Base-by-base conservation (phyloP, 345 rosid species). In the Brassica nigra region DNA sequence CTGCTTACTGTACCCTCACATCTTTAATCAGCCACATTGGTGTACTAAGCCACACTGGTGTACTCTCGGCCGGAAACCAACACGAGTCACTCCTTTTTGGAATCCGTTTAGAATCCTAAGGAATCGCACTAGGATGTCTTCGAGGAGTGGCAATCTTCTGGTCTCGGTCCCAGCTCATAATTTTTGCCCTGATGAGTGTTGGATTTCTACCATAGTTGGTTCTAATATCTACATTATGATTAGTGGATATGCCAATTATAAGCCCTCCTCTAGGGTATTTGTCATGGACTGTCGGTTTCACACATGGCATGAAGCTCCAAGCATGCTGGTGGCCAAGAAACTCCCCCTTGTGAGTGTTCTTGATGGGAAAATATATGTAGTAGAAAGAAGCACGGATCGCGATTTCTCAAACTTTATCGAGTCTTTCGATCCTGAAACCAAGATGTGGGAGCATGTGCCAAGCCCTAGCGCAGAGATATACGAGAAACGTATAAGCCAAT, bases 291-390 rank as follows among this genome's bases (percentile, higher is more conserved):
- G 55, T 49, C 57, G 57, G 18, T 49, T 14, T n/a, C 55, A 49
- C 57, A 49, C 57, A 4, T n/a, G 20, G 18, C 18, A n/a, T 14
- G 57, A 49, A 49, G 57, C 57, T 49, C 57, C 57, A n/a, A 54
- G 59, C 20, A 54, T 54, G 59, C 23, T 54, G 59, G 59, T 54
- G 59, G 59, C 59, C 59, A 54, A 54, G 59, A 54, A 54, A 54
- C 2, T 6, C 23, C 59, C 59, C 23, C 8, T 54, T 6, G 59
- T 6, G 23, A 15, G 59, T 54, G 23, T 54, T 54, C 20, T 15
- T 54, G 59, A 54, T 54, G 59, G 23, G 59, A 54, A 54, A 54
- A n/a, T 54, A 15, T 54, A 15, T 6, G 59, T 54, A 54, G 59
- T 54, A 54, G 59, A 16, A 15, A 16, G 59, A 54, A 54, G 9